Evolutionary conservation across 257 asterid species (phyloP), one percentile per base, ranked within the genome.

Genomic region (Verbascum thapsus): DNA sequence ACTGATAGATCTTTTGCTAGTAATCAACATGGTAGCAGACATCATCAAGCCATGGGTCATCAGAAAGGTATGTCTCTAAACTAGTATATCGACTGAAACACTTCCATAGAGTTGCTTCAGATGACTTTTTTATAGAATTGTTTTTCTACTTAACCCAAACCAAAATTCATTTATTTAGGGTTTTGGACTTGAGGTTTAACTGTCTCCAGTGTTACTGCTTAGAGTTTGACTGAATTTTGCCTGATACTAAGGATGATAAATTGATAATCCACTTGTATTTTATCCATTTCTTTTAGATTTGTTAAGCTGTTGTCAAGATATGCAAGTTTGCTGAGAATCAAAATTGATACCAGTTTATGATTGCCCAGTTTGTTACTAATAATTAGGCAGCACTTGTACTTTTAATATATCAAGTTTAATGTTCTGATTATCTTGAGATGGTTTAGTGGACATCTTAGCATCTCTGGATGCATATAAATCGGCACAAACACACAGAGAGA

Each of bases 1-100:
- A 66, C 50, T 0, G 71, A 74, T 74, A 82, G 82, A 76, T 63
- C 96, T 34, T 74, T 80, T 75, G 76, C 81, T 52, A 85, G 69
- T 61, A 79, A 71, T 78, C 87, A 81, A 26, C 68, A 83, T 70
- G 76, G 74, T 38, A 73, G 78, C 75, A 78, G 92, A 72, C 35
- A 78, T 23, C 94, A 88, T 81, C 95, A 88, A 71, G 70, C 53
- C 52, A 58, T 37, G 67, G 91, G 95, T 41, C 95, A 88, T 77
- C 95, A 84, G 65, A 94, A 86, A 88, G 92, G 98, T 88, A 47
- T 42, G 2, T 45, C 66, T 67, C 39, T 44, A 16, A 42, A 51
- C 63, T 53, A 35, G 65, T 15, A 58, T 74, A 50, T 58, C 19
- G 10, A 6, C 30, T 40, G 26, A 32, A 23, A 54, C 41, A 6